Base-by-base conservation (phyloP, 1,139 yeast species). In the Blastobotrys serpentis region DNA sequence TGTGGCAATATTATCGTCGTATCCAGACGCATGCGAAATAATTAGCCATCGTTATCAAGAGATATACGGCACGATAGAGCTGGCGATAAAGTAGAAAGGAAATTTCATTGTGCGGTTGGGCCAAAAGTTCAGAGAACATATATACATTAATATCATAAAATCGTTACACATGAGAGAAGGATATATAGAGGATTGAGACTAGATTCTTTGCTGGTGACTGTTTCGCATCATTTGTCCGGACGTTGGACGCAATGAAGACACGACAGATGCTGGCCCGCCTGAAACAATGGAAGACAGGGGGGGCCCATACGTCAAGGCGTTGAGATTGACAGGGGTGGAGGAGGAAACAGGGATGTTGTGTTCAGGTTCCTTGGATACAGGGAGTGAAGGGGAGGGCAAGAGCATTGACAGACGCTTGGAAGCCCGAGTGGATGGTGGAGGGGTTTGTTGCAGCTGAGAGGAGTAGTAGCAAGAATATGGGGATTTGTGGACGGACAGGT, bases 301-400 rank as follows among this genome's bases (percentile, higher is more conserved):
- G 4, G 40, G 40, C 5, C 40, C 40, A 18, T 36, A 36, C 25
- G 40, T 18, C 7, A 36, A 19, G 40, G 40, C 22, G 25, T 36
- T 18, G 23, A 36, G 40, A 19, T 36, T 36, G 23, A 36, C 40
- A 19, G 40, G 40, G 25, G 40, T 16, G 19, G 40, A 19, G 13
- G 19, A 18, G 6, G 37, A 36, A 14, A 14, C 32, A 29, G 32
- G 32, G 40, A 36, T 36, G 13, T 7, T 23, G 25, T 11, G 21
- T 14, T 33, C 37, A n/a, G 19, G 23, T 10, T 17, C 22, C 25
- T 36, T 19, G 18, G 46, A 23, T 14, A 46, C 39, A 7, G 49
- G 49, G 19, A 46, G 34, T 2, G 43, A 23, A 2, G 61, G 59
- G 6, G 61, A 55, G 3, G 61, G 61, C 30, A 57, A 49, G 42